Evolutionary conservation across 75 land plant genomes (phyloP).

Genomic region (Adiantum capillusveneris): DNA sequence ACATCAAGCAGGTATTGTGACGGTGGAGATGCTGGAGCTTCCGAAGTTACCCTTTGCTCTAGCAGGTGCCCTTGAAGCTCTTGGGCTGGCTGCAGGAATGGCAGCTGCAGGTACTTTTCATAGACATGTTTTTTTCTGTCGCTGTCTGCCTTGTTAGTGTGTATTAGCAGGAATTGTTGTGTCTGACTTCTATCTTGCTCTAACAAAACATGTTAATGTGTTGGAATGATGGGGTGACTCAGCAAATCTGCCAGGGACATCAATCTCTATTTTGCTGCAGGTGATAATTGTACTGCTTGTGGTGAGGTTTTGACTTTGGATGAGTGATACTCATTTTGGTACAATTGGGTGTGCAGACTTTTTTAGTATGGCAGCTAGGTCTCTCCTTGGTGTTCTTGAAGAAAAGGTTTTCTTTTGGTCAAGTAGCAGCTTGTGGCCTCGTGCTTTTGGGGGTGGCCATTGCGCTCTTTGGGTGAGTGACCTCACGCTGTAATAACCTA

Average conservation of each 20-base stretch:
- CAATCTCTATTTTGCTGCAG: slow-evolving; percentile 81
- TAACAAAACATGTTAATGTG: not conserved
- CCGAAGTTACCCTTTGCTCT: slow-evolving; percentile 60
- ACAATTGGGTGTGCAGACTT: slow-evolving; percentile 40
- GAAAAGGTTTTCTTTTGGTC: slow-evolving; percentile 50
- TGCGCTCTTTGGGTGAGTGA: slow-evolving; percentile 56
- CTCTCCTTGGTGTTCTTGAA: slow-evolving; percentile 60
- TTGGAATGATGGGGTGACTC: slow-evolving; percentile 6
- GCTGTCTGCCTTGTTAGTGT: too few relatives aligned
- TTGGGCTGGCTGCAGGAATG: slow-evolving; percentile 86
- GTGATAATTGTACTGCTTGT: slow-evolving; percentile 19
- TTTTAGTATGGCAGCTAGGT: slow-evolving; percentile 86
- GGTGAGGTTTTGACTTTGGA: not conserved
- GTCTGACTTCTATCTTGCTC: too few relatives aligned
- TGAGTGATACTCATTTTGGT: not conserved
- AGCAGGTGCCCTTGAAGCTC: slow-evolving; percentile 73
- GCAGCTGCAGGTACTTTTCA: slow-evolving; percentile 56
- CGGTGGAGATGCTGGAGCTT: slow-evolving; percentile 69
- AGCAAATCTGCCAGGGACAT: slow-evolving; percentile 80
- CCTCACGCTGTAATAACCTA: not conserved
- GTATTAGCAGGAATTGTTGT: not conserved
- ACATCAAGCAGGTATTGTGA: slow-evolving; percentile 52
- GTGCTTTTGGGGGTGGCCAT: slow-evolving; percentile 72
- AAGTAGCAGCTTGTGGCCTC: slow-evolving; percentile 69
- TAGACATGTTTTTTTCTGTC: not conserved